Conservation (phyloP, 78 protist species). For the Neovahlkampfia damariscottae region DNA sequence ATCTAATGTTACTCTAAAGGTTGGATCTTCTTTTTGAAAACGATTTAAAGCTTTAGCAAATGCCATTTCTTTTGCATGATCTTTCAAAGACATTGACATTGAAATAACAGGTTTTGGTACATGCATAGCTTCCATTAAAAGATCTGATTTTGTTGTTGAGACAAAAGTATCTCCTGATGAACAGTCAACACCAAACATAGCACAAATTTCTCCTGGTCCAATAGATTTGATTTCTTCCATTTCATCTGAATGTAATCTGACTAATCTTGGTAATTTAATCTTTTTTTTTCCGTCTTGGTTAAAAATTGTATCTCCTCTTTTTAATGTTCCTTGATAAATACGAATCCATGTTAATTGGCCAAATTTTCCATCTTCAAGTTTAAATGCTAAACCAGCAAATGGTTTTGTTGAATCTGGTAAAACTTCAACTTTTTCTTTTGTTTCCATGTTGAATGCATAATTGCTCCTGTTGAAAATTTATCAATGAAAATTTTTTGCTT, state of each 20-base stretch:
- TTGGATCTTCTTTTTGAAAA: constrained; percentile 88
- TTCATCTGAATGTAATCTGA: constrained; percentile 83
- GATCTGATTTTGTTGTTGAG: neutral
- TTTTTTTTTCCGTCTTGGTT: constrained; percentile 42
- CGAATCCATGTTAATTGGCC: constrained; percentile 91
- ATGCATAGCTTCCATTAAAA: constrained; percentile 57
- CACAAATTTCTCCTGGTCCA: constrained; percentile 87
- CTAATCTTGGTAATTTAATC: constrained; percentile 59
- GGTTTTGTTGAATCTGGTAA: constrained; percentile 33
- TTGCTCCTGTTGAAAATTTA: no score
- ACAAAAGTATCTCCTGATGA: constrained; percentile 86
- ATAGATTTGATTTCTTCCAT: constrained; percentile 59
- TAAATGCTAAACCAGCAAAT: constrained; percentile 76
- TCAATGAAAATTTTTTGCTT: neutral
- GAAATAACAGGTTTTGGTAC: constrained; percentile 91
- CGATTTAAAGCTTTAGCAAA: constrained; percentile 22
- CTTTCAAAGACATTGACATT: constrained; percentile 52
- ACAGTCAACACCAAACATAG: constrained; percentile 90
- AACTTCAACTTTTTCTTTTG: constrained; percentile 32
- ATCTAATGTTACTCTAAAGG: constrained; percentile 75
- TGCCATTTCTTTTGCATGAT: neutral
- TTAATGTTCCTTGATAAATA: constrained; percentile 74
- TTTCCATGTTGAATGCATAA: constrained; percentile 29
- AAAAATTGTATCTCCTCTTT: constrained; percentile 48
- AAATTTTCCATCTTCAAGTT: constrained; percentile 70